Evolutionary conservation across 2,329 filamentous ascomycete species (phyloP).

Genomic region (Cercospora zeae-maydis): DNA sequence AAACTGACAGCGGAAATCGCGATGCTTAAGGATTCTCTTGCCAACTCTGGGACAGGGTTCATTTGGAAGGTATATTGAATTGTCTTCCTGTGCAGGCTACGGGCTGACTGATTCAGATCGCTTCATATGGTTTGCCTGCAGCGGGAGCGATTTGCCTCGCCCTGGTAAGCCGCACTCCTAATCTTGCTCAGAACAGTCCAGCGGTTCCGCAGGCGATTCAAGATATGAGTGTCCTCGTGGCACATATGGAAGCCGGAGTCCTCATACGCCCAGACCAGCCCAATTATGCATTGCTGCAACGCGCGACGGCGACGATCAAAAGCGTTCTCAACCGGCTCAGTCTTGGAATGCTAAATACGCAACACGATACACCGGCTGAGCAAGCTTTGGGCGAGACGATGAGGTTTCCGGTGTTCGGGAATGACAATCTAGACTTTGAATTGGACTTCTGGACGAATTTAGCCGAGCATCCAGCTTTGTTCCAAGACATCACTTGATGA

Average conservation of each 20-base stretch:
- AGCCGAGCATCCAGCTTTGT: conserved; percentile 32
- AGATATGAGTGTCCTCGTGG: conserved; percentile 35
- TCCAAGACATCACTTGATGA: neutral
- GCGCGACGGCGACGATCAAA: conserved; percentile 33
- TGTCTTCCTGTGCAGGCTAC: neutral
- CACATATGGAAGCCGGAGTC: conserved; percentile 34
- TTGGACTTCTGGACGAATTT: conserved; percentile 35
- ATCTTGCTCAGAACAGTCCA: neutral
- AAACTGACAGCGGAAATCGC: conserved; percentile 33
- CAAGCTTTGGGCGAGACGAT: neutral
- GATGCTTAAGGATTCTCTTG: conserved; percentile 32
- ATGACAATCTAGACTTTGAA: conserved; percentile 28
- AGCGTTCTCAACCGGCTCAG: conserved; percentile 26
- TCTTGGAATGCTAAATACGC: neutral
- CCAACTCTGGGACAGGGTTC: conserved; percentile 36
- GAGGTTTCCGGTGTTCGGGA: neutral
- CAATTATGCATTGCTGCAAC: conserved; percentile 31
- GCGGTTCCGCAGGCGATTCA: conserved; percentile 29
- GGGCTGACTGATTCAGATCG: conserved; percentile 28
- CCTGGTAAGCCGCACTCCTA: conserved; percentile 24
- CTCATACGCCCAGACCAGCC: conserved; percentile 30
- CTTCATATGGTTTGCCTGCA: conserved; percentile 37
- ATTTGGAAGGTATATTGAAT: conserved; percentile 36
- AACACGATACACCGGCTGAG: neutral
- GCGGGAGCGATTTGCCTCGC: conserved; percentile 36